Conservation (phyloP, 768 basidiomycete genomes). For the Boletellus ananas region DNA sequence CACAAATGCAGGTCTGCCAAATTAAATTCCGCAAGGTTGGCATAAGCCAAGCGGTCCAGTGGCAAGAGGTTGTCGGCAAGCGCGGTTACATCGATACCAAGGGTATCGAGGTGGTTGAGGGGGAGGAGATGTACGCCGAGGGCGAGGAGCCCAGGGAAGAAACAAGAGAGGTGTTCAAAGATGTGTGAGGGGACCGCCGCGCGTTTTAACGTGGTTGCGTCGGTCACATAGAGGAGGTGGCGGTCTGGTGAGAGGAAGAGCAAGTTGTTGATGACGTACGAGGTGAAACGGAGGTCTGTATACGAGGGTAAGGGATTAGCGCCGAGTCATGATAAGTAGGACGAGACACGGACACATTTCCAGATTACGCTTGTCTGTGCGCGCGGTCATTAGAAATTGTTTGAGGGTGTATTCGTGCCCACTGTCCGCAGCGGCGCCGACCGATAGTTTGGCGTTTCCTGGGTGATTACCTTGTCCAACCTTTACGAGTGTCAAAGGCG, state of each 20-base stretch:
- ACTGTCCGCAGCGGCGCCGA: conserved; percentile 67
- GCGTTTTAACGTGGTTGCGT: conserved; percentile 30
- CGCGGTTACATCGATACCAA: conserved; percentile 43
- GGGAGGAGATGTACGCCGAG: conserved; percentile 65
- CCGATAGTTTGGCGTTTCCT: conserved; percentile 41
- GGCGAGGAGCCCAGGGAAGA: conserved; percentile 72
- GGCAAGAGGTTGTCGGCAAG: conserved; percentile 28
- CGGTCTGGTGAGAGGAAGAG: conserved; percentile 18
- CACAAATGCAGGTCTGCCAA: conserved; percentile 51
- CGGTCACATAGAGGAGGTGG: conserved; percentile 55
- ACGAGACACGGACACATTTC: conserved; percentile 56
- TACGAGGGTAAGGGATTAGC: background rate
- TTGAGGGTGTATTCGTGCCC: conserved; percentile 77
- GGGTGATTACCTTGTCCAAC: background rate
- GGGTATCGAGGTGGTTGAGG: conserved; percentile 44
- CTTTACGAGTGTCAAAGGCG: background rate
- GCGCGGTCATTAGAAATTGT: conserved; percentile 61
- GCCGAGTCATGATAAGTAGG: background rate
- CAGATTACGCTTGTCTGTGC: conserved; percentile 55
- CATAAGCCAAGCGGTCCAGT: conserved; percentile 28
- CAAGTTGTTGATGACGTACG: conserved; percentile 56
- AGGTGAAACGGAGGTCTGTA: conserved; percentile 58
- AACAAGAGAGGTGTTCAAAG: conserved; percentile 75
- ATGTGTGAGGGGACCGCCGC: conserved; percentile 37
- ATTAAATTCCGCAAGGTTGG: conserved; percentile 41